phyloP scores from a whole-genome alignment of 2,329 filamentous ascomycete species.

The Curvularia hawaiiensis region DNA sequence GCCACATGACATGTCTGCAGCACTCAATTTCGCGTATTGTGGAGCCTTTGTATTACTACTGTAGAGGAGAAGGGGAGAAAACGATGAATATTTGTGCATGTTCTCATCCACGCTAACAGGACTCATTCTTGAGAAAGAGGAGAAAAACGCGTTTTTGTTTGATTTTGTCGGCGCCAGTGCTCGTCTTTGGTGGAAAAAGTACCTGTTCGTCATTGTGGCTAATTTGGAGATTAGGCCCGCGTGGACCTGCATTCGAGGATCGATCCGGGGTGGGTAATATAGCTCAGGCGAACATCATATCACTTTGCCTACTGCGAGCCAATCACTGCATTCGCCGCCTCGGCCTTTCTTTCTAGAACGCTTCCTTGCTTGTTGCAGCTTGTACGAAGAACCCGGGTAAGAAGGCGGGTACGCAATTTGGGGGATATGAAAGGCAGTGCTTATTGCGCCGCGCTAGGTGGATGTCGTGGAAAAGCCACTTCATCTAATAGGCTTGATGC shows the following conservation, averaged over 20 bases:
- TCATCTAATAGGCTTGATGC: slow-evolving; percentile 10
- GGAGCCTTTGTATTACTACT: slow-evolving; percentile 9
- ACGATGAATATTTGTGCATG: neutral
- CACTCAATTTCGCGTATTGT: neutral
- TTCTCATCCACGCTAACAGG: neutral
- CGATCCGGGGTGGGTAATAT: slow-evolving; percentile 23
- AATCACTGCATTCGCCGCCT: slow-evolving; percentile 5
- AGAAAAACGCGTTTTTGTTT: neutral
- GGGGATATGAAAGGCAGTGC: slow-evolving; percentile 7
- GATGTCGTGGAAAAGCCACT: slow-evolving; percentile 4
- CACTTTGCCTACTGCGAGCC: neutral
- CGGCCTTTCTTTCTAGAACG: slow-evolving; percentile 12
- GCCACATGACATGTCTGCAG: neutral
- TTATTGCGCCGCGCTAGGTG: slow-evolving; percentile 10
- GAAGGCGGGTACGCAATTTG: slow-evolving; percentile 10
- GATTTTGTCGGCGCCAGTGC: neutral
- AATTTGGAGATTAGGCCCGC: slow-evolving; percentile 37
- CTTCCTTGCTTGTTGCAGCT: slow-evolving; percentile 3
- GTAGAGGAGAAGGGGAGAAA: neutral
- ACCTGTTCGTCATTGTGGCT: slow-evolving; percentile 13
- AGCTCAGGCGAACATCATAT: slow-evolving; percentile 7
- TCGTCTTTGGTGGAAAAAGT: slow-evolving; percentile 13
- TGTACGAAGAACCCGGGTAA: slow-evolving; percentile 13
- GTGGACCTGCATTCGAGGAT: slow-evolving; percentile 36
- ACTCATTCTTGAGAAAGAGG: neutral